Evolutionary conservation across 345 rosid species (phyloP), one percentile per base, ranked within the genome.

Genomic region (Lepidium sativum): DNA sequence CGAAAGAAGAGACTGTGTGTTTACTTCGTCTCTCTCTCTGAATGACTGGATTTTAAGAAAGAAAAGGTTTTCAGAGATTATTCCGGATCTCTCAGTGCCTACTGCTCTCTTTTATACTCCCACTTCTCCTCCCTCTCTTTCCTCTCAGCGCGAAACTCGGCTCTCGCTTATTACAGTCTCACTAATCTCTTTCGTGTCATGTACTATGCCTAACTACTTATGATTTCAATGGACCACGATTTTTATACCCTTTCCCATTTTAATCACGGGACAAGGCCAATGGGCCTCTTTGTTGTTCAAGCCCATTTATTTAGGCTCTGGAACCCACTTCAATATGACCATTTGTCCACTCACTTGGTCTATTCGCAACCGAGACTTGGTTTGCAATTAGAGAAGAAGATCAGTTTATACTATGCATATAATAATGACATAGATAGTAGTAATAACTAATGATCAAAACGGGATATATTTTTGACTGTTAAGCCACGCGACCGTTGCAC

Each of bases 1-100:
- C 57, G 11, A 63, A 52, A 0, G 54, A 21, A 52, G 25, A 53
- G 42, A 41, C 16, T 50, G 65, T 38, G 43, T 40, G 73, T 53
- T 51, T 39, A 42, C 58, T 54, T 25, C 29, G 42, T 54, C 75
- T 71, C 69, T 70, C 75, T 63, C 69, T 18, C 39, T 4, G 33
- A 31, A 31, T 56, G 39, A 47, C 40, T 64, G 76, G 70, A 41
- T 48, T 55, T 49, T 23, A 31, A 47, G 63, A 40, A 9, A 44
- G 52, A 60, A 33, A 44, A 47, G 54, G 45, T 58, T 56, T 25
- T 49, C 61, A 41, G 71, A 72, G 76, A 58, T 57, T 51, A 65
- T 71, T 56, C 70, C 60, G 67, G 67, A 66, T 9, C 31, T 41
- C 61, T 31, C 54, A 72, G 67, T 72, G 76, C 55, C 56, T 71